These are phyloP conservation scores for Neofusicoccum kwambonambiense DNA, from an alignment of 2,329 filamentous ascomycete genomes.

Conservation along the genomic window DNA sequence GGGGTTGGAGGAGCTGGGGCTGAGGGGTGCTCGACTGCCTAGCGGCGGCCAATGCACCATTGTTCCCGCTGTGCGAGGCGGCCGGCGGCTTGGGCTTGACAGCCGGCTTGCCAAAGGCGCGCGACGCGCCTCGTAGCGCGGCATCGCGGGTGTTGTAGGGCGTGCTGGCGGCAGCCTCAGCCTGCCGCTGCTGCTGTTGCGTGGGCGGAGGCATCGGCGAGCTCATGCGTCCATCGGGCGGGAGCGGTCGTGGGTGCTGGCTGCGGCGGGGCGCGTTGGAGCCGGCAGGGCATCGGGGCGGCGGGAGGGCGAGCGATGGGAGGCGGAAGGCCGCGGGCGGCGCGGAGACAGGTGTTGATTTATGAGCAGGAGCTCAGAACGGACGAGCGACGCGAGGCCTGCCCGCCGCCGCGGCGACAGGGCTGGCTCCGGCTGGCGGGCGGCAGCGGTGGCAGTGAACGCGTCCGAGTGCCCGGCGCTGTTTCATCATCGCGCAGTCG, in stretches of 20 bases:
- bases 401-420: no score
- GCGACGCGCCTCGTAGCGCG: slow-evolving; percentile 49
- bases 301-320: not conserved
- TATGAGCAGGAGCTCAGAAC: not conserved
- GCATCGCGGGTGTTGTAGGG: slow-evolving; percentile 42
- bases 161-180: slow-evolving; percentile 36
- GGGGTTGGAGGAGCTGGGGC: slow-evolving; percentile 3
- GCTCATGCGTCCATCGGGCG: slow-evolving; percentile 40
- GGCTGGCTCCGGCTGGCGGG: no score
- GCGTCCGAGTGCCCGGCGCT: not conserved
- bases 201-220: slow-evolving; percentile 28
- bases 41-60: slow-evolving; percentile 48
- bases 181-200: slow-evolving; percentile 33
- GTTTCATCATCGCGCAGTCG: not conserved
- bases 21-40: slow-evolving; percentile 14
- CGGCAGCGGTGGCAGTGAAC: not conserved
- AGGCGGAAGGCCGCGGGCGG: not conserved
- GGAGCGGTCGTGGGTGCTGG: not conserved
- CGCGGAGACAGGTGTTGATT: not conserved
- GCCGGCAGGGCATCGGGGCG: slow-evolving; percentile 2
- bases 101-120: slow-evolving; percentile 48
- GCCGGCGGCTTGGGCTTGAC: slow-evolving; percentile 41
- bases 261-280: not conserved
- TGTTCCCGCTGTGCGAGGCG: slow-evolving; percentile 39
- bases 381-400: not conserved